These are phyloP conservation scores for Dryadomyces sulphureus DNA, from an alignment of 2,329 filamentous ascomycete genomes.

Conservation along the genomic window DNA sequence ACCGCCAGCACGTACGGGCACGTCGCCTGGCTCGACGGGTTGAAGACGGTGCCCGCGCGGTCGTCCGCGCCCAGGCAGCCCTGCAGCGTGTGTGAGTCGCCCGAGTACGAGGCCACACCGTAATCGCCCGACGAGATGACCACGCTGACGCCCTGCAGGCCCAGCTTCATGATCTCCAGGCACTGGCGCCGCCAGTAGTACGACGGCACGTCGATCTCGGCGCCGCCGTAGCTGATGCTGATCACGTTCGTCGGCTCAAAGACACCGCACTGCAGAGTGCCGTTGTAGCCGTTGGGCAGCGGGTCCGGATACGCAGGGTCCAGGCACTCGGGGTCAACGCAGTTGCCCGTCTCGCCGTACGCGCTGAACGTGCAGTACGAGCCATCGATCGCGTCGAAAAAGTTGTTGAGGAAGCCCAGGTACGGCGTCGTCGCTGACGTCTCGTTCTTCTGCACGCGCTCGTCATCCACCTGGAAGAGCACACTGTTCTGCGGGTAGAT, in stretches of 20 bases:
- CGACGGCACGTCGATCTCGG: conserved; percentile 35
- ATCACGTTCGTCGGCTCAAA: conserved; percentile 39
- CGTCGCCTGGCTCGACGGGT: conserved; percentile 11
- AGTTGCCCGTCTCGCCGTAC: conserved; percentile 31
- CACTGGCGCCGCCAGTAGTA: conserved; percentile 38
- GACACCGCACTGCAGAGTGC: conserved; percentile 20
- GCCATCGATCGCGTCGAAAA: conserved; percentile 33
- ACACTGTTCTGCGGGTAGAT: conserved; percentile 33
- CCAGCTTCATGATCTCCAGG: conserved; percentile 37
- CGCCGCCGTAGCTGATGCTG: conserved; percentile 39
- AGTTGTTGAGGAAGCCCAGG: conserved; percentile 17
- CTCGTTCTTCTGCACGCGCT: conserved; percentile 16
- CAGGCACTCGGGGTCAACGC: conserved; percentile 18
- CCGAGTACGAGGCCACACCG: conserved; percentile 23
- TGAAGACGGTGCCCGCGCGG: conserved; percentile 11
- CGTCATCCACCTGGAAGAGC: conserved; percentile 16
- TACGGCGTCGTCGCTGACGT: conserved; percentile 7
- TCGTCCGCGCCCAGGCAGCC: conserved; percentile 11
- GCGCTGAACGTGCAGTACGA: conserved; percentile 33
- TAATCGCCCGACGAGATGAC: conserved; percentile 33
- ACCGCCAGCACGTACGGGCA: conserved; percentile 37
- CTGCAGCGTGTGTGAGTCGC: conserved; percentile 14
- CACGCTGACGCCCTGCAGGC: conserved; percentile 30
- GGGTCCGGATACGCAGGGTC: conserved; percentile 35
- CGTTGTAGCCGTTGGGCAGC: conserved; percentile 29